Evolutionary conservation across 1,284 basidiomycete genomes (phyloP), one percentile per base, ranked within the genome.

Genomic region (Heterobasidion irregulare): DNA sequence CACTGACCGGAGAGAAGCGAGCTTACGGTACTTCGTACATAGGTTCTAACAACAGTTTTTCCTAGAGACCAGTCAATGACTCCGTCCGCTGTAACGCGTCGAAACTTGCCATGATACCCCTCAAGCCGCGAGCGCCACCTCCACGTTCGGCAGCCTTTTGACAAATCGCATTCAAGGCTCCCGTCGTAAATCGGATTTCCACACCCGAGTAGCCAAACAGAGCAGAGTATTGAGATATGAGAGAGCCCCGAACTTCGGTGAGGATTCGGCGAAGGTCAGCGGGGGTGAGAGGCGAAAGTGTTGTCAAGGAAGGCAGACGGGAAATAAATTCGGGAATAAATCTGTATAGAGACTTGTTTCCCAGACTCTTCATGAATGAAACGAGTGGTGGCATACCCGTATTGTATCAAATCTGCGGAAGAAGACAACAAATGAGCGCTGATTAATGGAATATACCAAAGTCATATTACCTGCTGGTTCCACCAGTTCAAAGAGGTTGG

Each of bases 261-360:
- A 98, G 77, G 57, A 98, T 91, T 10, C 86, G 82, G n/a, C 94
- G 80, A 8, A 98, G 77, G 66, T 98, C 95, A 53, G 64, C 76
- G 64, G 72, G 82, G 67, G 68, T 74, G 1, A 98, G 77, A 4
- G 91, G 85, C 13, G 86, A 73, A 9, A 98, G 78, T 0, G 92
- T 84, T 1, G 94, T 92, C 44, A 94, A 77, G 36, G 92, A 89
- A 4, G 95, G 95, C 16, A 97, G 71, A 35, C 95, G 88, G 19
- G 92, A 94, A 45, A 96, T 80, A 65, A 98, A 97, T 71, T 97
- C 95, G 8, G 95, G 95, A 56, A 98, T 98, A 60, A 97, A 88
- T 0, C 87, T 89, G 54, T 35, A 47, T 38, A 44, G 54, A 52
- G 6, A 54, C 19, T 32, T 15, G 34, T 47, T 9, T 9, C 3